phyloP scores from a whole-genome alignment of 768 basidiomycete species.

The Cystofilobasidium capitatum region DNA sequence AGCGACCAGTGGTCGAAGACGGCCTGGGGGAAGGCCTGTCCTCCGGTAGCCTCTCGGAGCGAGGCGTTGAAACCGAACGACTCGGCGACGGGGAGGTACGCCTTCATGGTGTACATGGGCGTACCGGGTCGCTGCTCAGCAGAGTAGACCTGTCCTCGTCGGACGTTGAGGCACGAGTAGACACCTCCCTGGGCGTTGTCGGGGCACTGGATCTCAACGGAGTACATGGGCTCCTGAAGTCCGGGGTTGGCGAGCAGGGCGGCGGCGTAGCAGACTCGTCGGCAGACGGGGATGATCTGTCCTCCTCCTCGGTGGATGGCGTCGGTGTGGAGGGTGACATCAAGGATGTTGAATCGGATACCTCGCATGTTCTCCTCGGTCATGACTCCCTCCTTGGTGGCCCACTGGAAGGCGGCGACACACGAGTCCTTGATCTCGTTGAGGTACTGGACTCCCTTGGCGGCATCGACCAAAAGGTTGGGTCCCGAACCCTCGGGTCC shows the following conservation, averaged over 20 bases:
- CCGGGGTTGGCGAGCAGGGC: conserved; percentile 80
- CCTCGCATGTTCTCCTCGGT: conserved; percentile 99
- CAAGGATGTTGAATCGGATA: conserved; percentile 86
- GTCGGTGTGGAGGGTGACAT: conserved; percentile 90
- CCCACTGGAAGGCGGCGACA: conserved; percentile 99
- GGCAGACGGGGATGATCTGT: conserved; percentile 89
- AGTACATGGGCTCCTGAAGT: conserved; percentile 91
- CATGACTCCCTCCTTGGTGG: conserved; percentile 93
- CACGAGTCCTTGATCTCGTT: conserved; percentile 67
- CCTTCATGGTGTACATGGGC: conserved; percentile 99
- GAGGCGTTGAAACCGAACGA: conserved; percentile 94
- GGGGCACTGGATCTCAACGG: conserved; percentile 96
- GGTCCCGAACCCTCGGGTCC: conserved; percentile 96
- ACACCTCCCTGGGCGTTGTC: conserved; percentile 96
- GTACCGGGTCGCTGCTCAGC: conserved; percentile 96
- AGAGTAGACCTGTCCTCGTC: conserved; percentile 95
- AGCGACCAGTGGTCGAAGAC: conserved; percentile 58
- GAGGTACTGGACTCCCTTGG: conserved; percentile 58
- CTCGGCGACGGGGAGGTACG: conserved; percentile 43
- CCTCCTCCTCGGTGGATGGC: conserved; percentile 99
- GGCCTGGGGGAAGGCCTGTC: conserved; percentile 95
- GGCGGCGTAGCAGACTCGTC: conserved; percentile 92
- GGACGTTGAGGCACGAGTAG: conserved; percentile 72
- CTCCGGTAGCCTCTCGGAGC: conserved; percentile 79
- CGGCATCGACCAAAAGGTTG: conserved; percentile 92